Base-by-base conservation (phyloP, 2,329 filamentous ascomycete genomes). In the Penicillium sp. region DNA sequence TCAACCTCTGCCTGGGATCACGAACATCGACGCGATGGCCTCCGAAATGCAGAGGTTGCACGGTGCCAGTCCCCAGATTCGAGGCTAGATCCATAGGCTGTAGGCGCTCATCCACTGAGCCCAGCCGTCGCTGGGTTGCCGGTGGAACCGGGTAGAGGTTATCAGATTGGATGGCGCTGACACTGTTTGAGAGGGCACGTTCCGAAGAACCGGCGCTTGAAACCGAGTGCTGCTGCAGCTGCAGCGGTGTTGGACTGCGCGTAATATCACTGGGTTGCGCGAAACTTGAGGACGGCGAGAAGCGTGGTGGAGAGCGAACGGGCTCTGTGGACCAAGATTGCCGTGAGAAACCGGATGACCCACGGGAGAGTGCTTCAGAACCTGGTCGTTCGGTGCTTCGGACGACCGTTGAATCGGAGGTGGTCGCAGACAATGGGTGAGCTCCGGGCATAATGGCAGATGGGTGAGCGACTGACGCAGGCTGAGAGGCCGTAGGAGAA, bases 241-340 rank as follows among this genome's bases (percentile, higher is more conserved):
- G 40, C n/a, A 56, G 57, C 31, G 61, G 58, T 5, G 62, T 43
- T 6, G 60, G 27, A 24, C 46, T 58, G 33, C 52, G 56, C 2
- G 57, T 16, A 27, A 58, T 40, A 10, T 60, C 56, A 5, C 52
- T 27, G 3, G 63, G 39, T 9, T 67, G 63, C 16, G 66, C 57
- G 19, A 62, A 66, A 31, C 55, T 55, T 6, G 68, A 60, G 7
- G 61, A 44, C 7, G 66, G 69, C 7, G 71, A 67, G 63, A 73
- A 66, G 11, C 63, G 62, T 5, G 69, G 62, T 5, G 70, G 66
- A 35, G 69, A 70, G 14, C 66, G 66, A 10, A 68, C 60, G 10
- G 75, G 75, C 14, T 78, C 76, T 6, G 76, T 77, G 14, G 70
- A 67, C 70, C 73, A 72, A 4, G 75, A 77, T 18, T 71, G 68